Evolutionary conservation across 768 basidiomycete genomes (phyloP), one percentile per base, ranked within the genome.

Genomic region (Udeniomyces megalosporus): DNA sequence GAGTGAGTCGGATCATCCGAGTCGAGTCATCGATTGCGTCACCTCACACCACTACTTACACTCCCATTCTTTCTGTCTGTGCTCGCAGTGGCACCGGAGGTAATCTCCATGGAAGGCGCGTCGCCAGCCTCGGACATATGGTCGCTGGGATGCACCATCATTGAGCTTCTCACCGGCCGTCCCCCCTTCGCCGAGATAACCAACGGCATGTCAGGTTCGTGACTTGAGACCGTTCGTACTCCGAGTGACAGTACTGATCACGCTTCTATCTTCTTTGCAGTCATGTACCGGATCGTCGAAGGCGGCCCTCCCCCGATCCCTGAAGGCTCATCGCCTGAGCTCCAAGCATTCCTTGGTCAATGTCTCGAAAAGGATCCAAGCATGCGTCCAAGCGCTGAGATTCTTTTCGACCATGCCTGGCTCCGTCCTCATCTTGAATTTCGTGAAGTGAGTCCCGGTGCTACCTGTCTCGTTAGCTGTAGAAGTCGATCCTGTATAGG

Each of bases 261-360:
- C 34, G 12, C 31, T 35, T 55, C 20, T 46, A 34, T 26, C 2
- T 42, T 47, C 52, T 56, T 71, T 61, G 58, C 68, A 86, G 93
- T 96, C 57, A 92, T 99, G 86, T 99, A 90, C 77, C 85, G 85
- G 29, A 96, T 99, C 70, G 93, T 99, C 29, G 92, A 95, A 69
- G 91, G 95, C 69, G 81, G 81, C 8, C 83, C 81, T 77, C 92
- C 93, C 31, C 88, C 88, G 2, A 73, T 95, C 47, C 93, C 93
- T 0, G 82, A 84, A 17, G 81, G 78, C 12, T 84, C 83, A 67
- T 90, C 91, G 3, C 78, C 79, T n/a, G 77, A 82, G 24, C 78
- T 96, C 17, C 74, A 78, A 60, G 82, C 88, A 71, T 97, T 97
- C 73, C 75, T 99, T 22, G 78, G 72, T n/a, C 78, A 80, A 67